phyloP scores from a whole-genome alignment of 176 grass and related monocot genomes.

The Typha latifolia region DNA sequence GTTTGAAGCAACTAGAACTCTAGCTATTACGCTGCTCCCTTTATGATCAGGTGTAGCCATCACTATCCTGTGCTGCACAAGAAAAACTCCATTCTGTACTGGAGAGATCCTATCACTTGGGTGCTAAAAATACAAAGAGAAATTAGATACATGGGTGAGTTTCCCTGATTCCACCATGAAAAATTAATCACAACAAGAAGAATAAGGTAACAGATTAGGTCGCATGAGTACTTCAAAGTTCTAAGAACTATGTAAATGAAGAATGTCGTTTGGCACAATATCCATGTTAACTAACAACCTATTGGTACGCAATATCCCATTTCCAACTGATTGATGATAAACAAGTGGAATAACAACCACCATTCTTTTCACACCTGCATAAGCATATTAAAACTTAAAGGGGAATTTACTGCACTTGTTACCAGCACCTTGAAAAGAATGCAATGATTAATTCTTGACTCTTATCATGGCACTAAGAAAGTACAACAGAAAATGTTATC shows the following conservation, averaged over 20 bases:
- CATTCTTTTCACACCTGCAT: not conserved
- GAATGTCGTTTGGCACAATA: not conserved
- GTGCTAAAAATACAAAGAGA: conserved; percentile 38
- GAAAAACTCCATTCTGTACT: conserved; percentile 80
- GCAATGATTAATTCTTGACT: too few relatives aligned
- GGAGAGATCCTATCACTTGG: conserved; percentile 73
- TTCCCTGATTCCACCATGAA: not conserved
- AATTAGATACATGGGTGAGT: conserved; percentile 22
- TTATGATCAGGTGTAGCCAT: conserved; percentile 34
- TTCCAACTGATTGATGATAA: not conserved
- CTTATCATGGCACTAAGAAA: too few relatives aligned
- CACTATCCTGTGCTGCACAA: conserved; percentile 64
- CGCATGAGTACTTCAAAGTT: too few relatives aligned
- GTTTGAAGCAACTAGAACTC: conserved; percentile 60
- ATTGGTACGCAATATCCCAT: not conserved
- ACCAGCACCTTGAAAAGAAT: too few relatives aligned
- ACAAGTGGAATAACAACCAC: not conserved
- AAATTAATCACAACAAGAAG: too few relatives aligned
- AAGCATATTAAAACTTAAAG: not conserved
- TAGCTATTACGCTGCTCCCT: conserved; percentile 34
- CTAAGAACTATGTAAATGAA: too few relatives aligned
- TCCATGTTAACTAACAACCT: not conserved
- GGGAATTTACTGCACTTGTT: too few relatives aligned
- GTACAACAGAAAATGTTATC: too few relatives aligned
- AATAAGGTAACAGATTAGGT: too few relatives aligned